These are phyloP conservation scores for Solanum dulcamara DNA, from an alignment of 257 asterid genomes.

Conservation along the genomic window DNA sequence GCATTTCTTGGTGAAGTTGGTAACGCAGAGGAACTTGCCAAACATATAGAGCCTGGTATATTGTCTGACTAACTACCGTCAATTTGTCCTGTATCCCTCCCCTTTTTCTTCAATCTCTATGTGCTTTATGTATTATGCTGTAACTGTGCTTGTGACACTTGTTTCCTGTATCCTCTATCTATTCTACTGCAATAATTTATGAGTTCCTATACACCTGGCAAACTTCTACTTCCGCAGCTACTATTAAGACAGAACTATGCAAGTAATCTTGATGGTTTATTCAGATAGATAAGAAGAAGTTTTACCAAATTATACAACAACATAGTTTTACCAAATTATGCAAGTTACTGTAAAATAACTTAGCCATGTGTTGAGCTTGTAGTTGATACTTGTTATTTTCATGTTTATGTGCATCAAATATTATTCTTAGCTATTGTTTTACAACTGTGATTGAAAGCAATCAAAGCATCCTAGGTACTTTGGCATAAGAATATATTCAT, in stretches of 20 bases:
- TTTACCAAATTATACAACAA: not conserved
- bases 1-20: conserved; percentile 74
- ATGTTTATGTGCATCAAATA: not conserved
- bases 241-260: not conserved
- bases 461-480: not conserved
- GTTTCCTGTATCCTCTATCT: not conserved
- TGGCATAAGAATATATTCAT: not conserved
- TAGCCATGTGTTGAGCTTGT: not conserved
- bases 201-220: not conserved
- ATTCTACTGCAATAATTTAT: not conserved
- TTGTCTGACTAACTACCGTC: not conserved
- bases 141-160: not conserved
- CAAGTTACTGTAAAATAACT: not conserved
- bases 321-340: not conserved
- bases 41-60: conserved; percentile 62
- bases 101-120: not conserved
- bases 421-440: not conserved
- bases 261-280: not conserved
- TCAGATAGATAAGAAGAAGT: not conserved
- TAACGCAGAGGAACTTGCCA: conserved; percentile 75
- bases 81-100: not conserved
- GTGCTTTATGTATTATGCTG: not conserved
- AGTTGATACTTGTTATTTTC: not conserved
- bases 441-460: not conserved
- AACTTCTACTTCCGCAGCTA: not conserved